Conservation (phyloP, 148 eudicot genomes). For the Rheum nobile region DNA sequence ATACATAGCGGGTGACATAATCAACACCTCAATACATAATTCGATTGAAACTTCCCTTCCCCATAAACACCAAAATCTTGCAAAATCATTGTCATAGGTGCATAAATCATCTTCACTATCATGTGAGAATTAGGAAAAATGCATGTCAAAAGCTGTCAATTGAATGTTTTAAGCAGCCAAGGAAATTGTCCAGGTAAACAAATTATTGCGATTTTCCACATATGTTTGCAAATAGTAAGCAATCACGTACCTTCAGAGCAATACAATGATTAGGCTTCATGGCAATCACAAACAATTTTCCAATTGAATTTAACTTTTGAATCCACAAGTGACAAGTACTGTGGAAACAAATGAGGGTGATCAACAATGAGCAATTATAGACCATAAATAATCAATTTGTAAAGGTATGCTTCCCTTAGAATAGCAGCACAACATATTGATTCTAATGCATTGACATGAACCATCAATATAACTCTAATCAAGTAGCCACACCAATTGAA, state of each 20-base stretch:
- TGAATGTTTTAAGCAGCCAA: not conserved
- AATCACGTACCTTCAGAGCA: conserved; percentile 97
- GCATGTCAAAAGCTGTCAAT: conserved; percentile 7
- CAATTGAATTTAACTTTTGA: conserved; percentile 84
- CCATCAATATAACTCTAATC: conserved; percentile 91
- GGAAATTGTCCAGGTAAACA: not conserved
- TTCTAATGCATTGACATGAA: conserved; percentile 95
- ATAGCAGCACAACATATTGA: conserved; percentile 62
- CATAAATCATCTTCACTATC: conserved; percentile 95
- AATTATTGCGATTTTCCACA: not conserved
- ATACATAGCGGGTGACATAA: too few relatives aligned
- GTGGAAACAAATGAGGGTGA: conserved; percentile 9
- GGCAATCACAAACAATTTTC: conserved; percentile 85
- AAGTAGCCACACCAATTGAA: too few relatives aligned
- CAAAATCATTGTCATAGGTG: conserved; percentile 63
- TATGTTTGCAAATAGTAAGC: conserved; percentile 99
- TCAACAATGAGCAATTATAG: not conserved
- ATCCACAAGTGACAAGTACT: conserved; percentile 74
- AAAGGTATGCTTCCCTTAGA: not conserved
- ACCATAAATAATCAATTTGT: not conserved
- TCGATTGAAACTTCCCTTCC: conserved; percentile 93
- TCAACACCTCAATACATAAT: too few relatives aligned
- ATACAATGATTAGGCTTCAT: conserved; percentile 96
- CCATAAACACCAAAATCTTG: conserved; percentile 76
- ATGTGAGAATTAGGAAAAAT: conserved; percentile 45